These are phyloP conservation scores for Sonneratia caseolaris DNA, from an alignment of 345 rosid species.

Conservation along the genomic window DNA sequence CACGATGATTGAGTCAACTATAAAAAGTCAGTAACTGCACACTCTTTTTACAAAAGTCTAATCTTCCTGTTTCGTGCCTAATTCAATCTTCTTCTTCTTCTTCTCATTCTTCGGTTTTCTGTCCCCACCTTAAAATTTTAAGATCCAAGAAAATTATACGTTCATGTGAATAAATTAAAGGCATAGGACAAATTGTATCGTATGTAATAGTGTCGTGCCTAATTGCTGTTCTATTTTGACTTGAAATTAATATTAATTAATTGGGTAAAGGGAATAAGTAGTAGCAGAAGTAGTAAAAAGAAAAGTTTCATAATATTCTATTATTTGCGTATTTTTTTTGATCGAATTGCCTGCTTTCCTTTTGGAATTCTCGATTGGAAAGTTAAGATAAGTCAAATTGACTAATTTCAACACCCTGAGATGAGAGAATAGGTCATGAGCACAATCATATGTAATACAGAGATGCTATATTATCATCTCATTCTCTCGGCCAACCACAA, in stretches of 20 bases:
- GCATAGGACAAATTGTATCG: no score
- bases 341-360: not conserved
- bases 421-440: no score
- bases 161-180: no score
- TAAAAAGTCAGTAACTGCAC: not conserved
- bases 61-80: not conserved
- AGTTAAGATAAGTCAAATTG: not conserved
- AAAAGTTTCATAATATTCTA: not conserved
- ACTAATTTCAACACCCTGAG: not conserved
- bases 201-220: not conserved
- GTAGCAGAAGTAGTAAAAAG: not conserved
- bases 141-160: no score
- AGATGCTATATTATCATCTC: not conserved
- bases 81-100: not conserved
- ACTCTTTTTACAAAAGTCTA: not conserved
- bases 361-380: not conserved
- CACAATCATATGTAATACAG: no score
- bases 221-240: not conserved
- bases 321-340: not conserved
- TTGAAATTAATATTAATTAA: not conserved
- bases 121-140: no score
- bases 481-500: no score
- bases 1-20: no score
- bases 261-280: not conserved
- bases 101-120: no score